phyloP scores from a whole-genome alignment of 345 rosid species.

The Dipteronia dyeriana region DNA sequence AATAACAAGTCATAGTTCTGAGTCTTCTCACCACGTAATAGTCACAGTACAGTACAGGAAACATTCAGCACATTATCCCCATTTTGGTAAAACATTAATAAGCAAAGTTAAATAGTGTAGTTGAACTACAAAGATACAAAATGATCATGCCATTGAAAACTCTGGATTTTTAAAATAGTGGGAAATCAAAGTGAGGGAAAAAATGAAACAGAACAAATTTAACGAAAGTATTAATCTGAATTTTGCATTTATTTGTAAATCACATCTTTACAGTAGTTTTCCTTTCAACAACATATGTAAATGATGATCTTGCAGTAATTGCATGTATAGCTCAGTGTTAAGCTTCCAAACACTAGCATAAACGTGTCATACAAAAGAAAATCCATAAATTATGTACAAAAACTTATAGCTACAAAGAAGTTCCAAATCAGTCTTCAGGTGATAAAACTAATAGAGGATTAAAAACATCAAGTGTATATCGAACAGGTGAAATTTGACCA shows the following conservation, averaged over 20 bases:
- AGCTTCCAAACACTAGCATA: neutral
- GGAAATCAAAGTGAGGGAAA: neutral
- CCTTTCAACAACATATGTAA: neutral
- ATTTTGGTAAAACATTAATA: neutral
- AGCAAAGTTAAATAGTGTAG: constrained; percentile 11
- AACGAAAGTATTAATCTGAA: neutral
- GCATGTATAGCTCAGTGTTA: neutral
- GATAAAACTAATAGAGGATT: neutral
- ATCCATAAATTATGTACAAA: neutral
- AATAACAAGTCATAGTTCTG: constrained; percentile 9
- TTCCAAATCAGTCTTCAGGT: neutral
- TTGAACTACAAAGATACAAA: neutral
- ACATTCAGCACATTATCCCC: neutral
- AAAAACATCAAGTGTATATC: neutral
- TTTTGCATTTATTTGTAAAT: neutral
- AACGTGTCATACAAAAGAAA: neutral
- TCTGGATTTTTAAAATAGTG: neutral
- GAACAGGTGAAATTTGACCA: neutral
- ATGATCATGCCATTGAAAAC: neutral
- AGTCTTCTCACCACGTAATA: neutral
- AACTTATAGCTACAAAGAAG: neutral
- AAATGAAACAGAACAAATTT: neutral
- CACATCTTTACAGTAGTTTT: neutral
- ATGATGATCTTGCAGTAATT: neutral
- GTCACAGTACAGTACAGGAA: neutral